Percentiles rank a stretch among this genome's conserved stretches.
phyloP scores from a whole-genome alignment of 768 basidiomycete genomes.

The Boletus vinaceobasis region DNA sequence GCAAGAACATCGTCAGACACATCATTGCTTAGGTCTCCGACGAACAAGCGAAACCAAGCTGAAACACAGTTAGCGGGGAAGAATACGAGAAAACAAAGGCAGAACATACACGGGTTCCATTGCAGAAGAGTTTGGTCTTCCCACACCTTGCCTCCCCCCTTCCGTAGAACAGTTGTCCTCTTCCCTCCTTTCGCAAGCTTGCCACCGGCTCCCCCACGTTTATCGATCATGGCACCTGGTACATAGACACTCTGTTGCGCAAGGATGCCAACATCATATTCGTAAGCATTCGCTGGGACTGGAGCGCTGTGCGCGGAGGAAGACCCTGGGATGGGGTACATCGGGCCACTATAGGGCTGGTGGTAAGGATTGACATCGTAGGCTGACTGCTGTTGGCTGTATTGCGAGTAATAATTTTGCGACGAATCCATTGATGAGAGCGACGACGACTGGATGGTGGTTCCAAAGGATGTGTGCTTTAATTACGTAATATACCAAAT shows the following conservation, averaged over 20 bases:
- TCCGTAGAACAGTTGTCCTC: slow-evolving; percentile 88
- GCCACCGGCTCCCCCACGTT: slow-evolving; percentile 80
- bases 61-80: slow-evolving; percentile 4
- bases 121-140: slow-evolving; percentile 96
- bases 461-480: not conserved
- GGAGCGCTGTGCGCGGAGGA: slow-evolving; percentile 71
- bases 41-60: slow-evolving; percentile 98
- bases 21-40: slow-evolving; percentile 97
- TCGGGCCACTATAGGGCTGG: slow-evolving; percentile 74
- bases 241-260: slow-evolving; percentile 92
- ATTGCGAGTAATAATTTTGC: slow-evolving; percentile 47
- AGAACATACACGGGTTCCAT: slow-evolving; percentile 88
- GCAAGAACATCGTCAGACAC: slow-evolving; percentile 93
- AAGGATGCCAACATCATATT: slow-evolving; percentile 87
- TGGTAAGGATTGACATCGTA: slow-evolving; percentile 77
- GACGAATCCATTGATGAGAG: slow-evolving; percentile 28
- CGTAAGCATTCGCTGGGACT: slow-evolving; percentile 86
- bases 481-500: slow-evolving; percentile 18
- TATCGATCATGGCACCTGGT: slow-evolving; percentile 87
- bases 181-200: slow-evolving; percentile 89
- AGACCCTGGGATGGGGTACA: slow-evolving; percentile 61
- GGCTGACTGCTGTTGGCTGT: slow-evolving; percentile 50
- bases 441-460: not conserved
- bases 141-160: slow-evolving; percentile 96
- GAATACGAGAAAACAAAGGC: not conserved